phyloP scores from a whole-genome alignment of 371 early-diverging fungal species.

The Lichtheimia hyalospora region DNA sequence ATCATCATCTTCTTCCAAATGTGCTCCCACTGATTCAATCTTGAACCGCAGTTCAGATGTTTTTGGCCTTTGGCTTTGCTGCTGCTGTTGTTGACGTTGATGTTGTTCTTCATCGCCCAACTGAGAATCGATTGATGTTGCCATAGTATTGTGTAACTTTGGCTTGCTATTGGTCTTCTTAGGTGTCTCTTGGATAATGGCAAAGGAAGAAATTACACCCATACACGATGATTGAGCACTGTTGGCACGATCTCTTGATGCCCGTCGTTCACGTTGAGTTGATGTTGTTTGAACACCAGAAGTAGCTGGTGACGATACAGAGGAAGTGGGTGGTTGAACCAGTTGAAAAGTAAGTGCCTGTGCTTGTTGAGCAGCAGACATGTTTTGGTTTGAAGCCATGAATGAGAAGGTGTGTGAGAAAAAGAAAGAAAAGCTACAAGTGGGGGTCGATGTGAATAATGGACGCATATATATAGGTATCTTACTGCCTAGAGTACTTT shows the following conservation, averaged over 20 bases:
- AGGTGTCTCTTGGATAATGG: slow-evolving; percentile 21
- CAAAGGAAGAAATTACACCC: slow-evolving; percentile 16
- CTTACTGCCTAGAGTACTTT: no score
- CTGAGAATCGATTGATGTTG: neutral
- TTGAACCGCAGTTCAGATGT: slow-evolving; percentile 33
- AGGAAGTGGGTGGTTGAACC: neutral
- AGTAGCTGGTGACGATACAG: neutral
- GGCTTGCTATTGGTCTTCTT: neutral
- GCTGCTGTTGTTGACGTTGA: slow-evolving; percentile 7
- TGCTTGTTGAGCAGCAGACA: neutral
- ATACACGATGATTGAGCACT: slow-evolving; percentile 9
- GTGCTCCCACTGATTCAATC: slow-evolving; percentile 39
- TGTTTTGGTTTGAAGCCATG: neutral
- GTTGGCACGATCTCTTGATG: neutral
- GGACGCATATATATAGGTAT: no score
- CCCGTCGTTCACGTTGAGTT: neutral
- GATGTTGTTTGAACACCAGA: neutral
- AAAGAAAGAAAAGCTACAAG: slow-evolving; percentile 1
- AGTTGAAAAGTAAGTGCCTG: neutral
- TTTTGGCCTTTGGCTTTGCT: slow-evolving; percentile 3
- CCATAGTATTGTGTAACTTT: slow-evolving; percentile 8
- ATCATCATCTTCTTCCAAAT: slow-evolving; percentile 48
- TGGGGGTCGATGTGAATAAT: neutral
- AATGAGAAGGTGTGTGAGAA: neutral
- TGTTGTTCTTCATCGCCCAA: neutral